Base-by-base conservation (phyloP, 1,284 basidiomycete species). In the Tetrapyrgos nigripes region DNA sequence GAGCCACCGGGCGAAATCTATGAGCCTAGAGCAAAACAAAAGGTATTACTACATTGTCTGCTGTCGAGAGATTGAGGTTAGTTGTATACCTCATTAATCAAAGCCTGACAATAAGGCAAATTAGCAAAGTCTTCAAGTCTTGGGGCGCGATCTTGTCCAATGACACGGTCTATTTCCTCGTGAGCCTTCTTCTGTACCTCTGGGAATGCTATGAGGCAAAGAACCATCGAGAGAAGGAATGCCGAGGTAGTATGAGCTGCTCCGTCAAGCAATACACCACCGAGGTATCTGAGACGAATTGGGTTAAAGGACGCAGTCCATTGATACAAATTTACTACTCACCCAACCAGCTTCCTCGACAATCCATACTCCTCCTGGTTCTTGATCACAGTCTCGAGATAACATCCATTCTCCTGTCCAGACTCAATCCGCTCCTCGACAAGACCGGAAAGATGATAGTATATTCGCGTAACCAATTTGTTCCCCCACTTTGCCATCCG, bases 71-170 rank as follows among this genome's bases (percentile, higher is more conserved):
- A 24, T 21, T 14, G 24, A 23, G 44, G 23, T 45, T 27, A n/a
- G n/a, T n/a, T n/a, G n/a, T n/a, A n/a, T 48, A 74, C 65, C 57
- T 70, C 68, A 53, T 70, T 66, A 27, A 69, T 64, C 28, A 71
- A 47, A 3, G 67, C 73, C 14, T 68, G 68, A 24, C 70, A 58
- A 53, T 72, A 74, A 1, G 73, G 73, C 33, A 74, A 64, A 3
- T 65, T 53, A 13, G 65, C 59, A 40, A 65, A 60, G 31, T 74
- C 73, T 1, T 66, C 62, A 26, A 67, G 48, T 1, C 55, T 62
- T 3, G 73, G 73, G 50, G 64, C 57, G 17, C 59, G 61, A 9
- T 64, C 57, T 4, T 55, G 40, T n/a, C 66, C 66, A 23, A 73
- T 52, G 2, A 73, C 65, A 5, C 53, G 44, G 51, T 74, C 73